Percentiles rank a stretch among this genome's conserved stretches.
Evolutionary conservation across 1,284 basidiomycete species (phyloP).

Genomic region (Malassezia arunalokei): DNA sequence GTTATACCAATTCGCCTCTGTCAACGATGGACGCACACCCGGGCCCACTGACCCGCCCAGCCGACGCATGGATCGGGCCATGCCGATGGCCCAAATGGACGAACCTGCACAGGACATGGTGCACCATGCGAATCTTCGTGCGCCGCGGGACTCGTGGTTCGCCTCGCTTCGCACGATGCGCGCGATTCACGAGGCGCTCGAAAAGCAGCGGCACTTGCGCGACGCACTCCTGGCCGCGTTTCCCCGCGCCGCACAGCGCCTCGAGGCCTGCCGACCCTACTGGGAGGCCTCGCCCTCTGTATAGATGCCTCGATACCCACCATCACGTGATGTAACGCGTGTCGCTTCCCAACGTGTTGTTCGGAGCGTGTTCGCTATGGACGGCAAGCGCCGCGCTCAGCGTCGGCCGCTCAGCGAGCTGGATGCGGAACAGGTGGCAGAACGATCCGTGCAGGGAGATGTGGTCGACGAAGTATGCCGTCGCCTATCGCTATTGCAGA

Average conservation of each 20-base stretch:
- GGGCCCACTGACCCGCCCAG: neutral
- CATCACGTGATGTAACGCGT: neutral
- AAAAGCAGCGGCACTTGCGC: neutral
- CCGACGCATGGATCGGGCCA: neutral
- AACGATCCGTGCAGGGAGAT: neutral
- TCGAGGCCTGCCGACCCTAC: constrained; percentile 1
- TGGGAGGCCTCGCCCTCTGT: neutral
- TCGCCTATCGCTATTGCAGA: neutral
- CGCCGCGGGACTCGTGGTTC: neutral
- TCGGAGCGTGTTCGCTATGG: neutral
- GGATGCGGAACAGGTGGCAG: neutral
- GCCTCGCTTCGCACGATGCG: constrained; percentile 6
- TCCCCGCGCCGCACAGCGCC: constrained; percentile 3
- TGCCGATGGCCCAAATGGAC: neutral
- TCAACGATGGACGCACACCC: neutral
- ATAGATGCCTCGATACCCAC: neutral
- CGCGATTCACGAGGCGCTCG: neutral
- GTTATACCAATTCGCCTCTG: neutral
- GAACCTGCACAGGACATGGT: neutral
- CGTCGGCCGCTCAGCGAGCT: constrained; percentile 12
- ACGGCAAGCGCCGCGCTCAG: neutral
- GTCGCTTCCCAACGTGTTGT: neutral
- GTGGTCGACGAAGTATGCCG: neutral
- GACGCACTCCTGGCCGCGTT: neutral
- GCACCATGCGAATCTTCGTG: neutral